Evolutionary conservation across 225 moss, liverwort and hornwort species (phyloP), one percentile per base, ranked within the genome.

Genomic region (Climacium dendroides): DNA sequence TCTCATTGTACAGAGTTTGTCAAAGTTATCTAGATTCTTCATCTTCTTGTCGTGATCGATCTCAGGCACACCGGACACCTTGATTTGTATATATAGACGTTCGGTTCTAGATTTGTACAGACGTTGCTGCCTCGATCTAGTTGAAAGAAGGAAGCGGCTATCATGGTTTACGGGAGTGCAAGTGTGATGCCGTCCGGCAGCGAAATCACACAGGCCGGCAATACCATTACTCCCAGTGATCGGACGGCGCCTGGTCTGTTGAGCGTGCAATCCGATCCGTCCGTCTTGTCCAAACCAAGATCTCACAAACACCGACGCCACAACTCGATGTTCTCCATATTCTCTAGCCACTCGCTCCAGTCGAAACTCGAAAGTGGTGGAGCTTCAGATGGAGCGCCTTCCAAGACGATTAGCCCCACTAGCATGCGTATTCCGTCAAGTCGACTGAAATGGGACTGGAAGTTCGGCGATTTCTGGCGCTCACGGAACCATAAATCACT

Each of bases 311-410:
- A 92, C 65, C 87, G 93, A 23, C 93, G 92, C 48, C 45, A 92
- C 78, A 76, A 90, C 60, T 93, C 93, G 19, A 78, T 92, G 88
- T 90, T 92, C 84, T 89, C 93, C 35, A 22, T 90, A 10, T 88
- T 87, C 89, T 82, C 87, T 9, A 50, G 48, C 32, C 43, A 85
- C 34, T 67, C 90, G 53, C 32, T 19, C 3, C 69, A 13, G 14
- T 41, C 48, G 80, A 29, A 58, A 25, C 23, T 25, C 25, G n/a
- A 23, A 41, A 47, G 18, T 48, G 35, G 5, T 13, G 55, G 35
- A 45, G 18, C 24, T 41, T 37, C 52, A 55, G 29, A 82, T 30
- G 58, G 57, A 60, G 37, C 41, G 24, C 24, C 52, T 13, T 61
- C 78, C 52, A 85, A 85, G 74, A 23, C 10, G 61, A 60, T 30